Evolutionary conservation across 345 rosid species (phyloP).

Genomic region (Citrus australasica): DNA sequence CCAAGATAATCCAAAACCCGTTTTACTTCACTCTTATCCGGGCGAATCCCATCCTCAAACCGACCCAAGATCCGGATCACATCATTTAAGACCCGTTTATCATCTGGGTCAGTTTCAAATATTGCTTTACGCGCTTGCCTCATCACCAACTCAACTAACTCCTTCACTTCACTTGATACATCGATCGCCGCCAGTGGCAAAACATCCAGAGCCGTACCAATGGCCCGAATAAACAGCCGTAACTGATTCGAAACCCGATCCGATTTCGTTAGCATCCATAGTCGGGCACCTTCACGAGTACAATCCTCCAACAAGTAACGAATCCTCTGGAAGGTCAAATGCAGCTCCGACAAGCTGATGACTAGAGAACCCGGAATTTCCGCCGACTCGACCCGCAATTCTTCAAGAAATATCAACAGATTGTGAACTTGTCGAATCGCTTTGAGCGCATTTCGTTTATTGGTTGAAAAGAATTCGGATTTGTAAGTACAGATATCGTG

Average conservation of each 20-base stretch:
- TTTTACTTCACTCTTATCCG: constrained; percentile 27
- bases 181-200: constrained; percentile 42
- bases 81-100: constrained; percentile 30
- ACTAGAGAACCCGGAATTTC: constrained; percentile 29
- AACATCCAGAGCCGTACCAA: constrained; percentile 56
- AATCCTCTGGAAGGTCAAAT: constrained; percentile 58
- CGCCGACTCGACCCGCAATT: constrained; percentile 28
- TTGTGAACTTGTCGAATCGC: constrained; percentile 49
- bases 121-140: constrained; percentile 52
- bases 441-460: constrained; percentile 42
- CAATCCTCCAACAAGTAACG: constrained; percentile 58
- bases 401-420: constrained; percentile 47
- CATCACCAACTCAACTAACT: constrained; percentile 38
- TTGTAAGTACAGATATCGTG: constrained; percentile 38
- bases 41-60: constrained; percentile 48
- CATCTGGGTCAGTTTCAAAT: constrained; percentile 41
- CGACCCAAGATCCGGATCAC: constrained; percentile 37
- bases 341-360: constrained; percentile 66
- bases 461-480: constrained; percentile 36
- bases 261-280: constrained; percentile 57
- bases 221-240: constrained; percentile 39
- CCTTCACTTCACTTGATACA: constrained; percentile 48
- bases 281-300: constrained; percentile 51
- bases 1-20: constrained; percentile 50
- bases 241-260: constrained; percentile 51